These are phyloP conservation scores for Tylopilus sp. DNA, from an alignment of 1,284 basidiomycete species.

Conservation along the genomic window DNA sequence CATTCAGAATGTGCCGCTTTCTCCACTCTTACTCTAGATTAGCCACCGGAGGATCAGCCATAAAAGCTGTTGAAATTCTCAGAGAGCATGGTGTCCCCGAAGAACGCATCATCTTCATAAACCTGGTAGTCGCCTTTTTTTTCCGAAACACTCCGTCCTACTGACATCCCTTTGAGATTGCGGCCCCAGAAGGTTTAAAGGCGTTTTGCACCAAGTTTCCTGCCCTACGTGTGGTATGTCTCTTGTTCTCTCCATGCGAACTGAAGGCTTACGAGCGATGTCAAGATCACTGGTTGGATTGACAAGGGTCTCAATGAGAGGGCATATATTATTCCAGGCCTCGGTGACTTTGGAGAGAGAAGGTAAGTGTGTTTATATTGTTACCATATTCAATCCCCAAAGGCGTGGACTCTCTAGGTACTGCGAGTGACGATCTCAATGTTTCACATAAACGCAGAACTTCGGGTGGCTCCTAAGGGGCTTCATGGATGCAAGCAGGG, in stretches of 20 bases:
- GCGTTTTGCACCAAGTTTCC: conserved; percentile 82
- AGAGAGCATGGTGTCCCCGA: conserved; percentile 85
- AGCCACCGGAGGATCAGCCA: conserved; percentile 97
- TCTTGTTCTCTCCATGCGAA: not conserved
- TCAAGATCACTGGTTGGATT: conserved; percentile 91
- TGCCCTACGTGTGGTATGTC: conserved; percentile 72
- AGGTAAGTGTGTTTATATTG: conserved; percentile 41
- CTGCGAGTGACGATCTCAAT: conserved; percentile 15
- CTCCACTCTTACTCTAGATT: not conserved
- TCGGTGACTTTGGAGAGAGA: conserved; percentile 90
- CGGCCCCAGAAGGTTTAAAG: conserved; percentile 86
- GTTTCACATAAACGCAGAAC: no score
- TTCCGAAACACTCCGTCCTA: not conserved
- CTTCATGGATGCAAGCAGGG: not conserved
- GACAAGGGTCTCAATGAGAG: conserved; percentile 90
- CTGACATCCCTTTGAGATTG: conserved; percentile 52
- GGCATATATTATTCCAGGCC: conserved; percentile 83
- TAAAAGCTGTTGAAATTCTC: conserved; percentile 94
- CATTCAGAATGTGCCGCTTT: not conserved
- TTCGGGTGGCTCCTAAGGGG: not conserved
- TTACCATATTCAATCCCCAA: no score
- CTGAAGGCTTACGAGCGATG: not conserved
- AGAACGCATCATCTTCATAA: conserved; percentile 94
- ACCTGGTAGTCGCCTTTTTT: conserved; percentile 58
- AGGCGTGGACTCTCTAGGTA: conserved; percentile 14